These are phyloP conservation scores for Coemansia aciculifera DNA, from an alignment of 192 early-diverging fungal genomes.

Conservation along the genomic window DNA sequence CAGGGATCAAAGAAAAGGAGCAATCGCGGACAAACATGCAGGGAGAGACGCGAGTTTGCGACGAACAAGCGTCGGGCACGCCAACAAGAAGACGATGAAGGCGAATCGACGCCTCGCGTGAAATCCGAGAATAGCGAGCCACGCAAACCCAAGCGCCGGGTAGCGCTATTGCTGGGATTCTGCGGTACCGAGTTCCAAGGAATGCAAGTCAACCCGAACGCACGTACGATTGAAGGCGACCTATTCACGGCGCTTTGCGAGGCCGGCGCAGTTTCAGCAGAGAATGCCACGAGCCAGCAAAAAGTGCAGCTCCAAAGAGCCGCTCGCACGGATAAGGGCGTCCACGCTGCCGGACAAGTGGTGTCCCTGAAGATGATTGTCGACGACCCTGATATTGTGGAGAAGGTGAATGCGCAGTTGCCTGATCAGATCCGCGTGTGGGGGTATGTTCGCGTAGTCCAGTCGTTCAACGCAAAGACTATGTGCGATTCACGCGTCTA, in stretches of 20 bases:
- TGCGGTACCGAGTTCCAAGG: constrained; percentile 96
- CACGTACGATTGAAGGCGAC: constrained; percentile 85
- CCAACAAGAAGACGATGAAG: constrained; percentile 10
- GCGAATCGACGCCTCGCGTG: constrained; percentile 2
- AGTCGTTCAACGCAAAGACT: constrained; percentile 89
- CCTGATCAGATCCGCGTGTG: constrained; percentile 90
- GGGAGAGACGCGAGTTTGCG: constrained; percentile 48
- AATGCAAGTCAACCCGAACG: constrained; percentile 90
- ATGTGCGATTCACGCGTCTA: constrained; percentile 92
- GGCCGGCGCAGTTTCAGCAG: constrained; percentile 80
- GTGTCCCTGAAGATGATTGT: constrained; percentile 89
- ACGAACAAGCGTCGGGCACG: constrained; percentile 30
- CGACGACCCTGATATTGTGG: constrained; percentile 69
- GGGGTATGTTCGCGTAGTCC: constrained; percentile 69
- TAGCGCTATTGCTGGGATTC: constrained; percentile 89
- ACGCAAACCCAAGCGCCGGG: constrained; percentile 78
- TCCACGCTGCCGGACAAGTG: constrained; percentile 96
- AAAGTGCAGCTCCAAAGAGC: constrained; percentile 85
- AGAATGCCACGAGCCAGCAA: constrained; percentile 81
- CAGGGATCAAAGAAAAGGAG: constrained; percentile 11
- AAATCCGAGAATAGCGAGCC: constrained; percentile 29
- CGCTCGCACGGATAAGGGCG: constrained; percentile 98
- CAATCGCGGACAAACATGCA: constrained; percentile 44
- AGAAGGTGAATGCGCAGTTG: constrained; percentile 77
- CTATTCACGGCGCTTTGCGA: constrained; percentile 83